Evolutionary conservation across 2,329 filamentous ascomycete species (phyloP).

Genomic region (Penicillium janthinellum): DNA sequence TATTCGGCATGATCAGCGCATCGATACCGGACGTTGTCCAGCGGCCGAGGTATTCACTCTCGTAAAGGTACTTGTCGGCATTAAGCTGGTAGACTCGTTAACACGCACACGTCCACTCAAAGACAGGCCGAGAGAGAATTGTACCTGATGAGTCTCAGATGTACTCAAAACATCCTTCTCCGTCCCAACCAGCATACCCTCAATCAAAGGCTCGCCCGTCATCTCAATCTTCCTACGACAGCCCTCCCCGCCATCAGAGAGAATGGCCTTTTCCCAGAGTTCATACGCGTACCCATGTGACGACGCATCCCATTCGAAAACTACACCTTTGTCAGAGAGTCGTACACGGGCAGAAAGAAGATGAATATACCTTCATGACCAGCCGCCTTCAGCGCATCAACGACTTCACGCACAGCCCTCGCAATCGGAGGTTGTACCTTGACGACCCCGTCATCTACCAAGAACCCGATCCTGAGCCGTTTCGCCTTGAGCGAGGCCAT

Average conservation of each 20-base stretch:
- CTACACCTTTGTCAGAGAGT: slow-evolving; percentile 8
- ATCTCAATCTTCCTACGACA: slow-evolving; percentile 32
- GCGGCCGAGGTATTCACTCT: slow-evolving; percentile 31
- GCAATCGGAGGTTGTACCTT: slow-evolving; percentile 62
- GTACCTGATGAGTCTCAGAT: slow-evolving; percentile 32
- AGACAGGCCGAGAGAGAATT: neutral
- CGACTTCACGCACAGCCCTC: slow-evolving; percentile 56
- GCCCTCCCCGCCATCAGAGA: slow-evolving; percentile 38
- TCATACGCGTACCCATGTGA: slow-evolving; percentile 32
- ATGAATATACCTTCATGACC: slow-evolving; percentile 52
- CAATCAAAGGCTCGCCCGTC: slow-evolving; percentile 37
- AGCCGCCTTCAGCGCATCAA: slow-evolving; percentile 60
- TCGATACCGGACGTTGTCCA: slow-evolving; percentile 36
- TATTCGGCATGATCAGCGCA: slow-evolving; percentile 37
- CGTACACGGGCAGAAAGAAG: no score
- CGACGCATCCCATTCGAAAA: slow-evolving; percentile 37
- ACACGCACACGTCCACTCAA: neutral
- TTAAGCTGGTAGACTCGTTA: slow-evolving; percentile 22
- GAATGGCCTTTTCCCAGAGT: slow-evolving; percentile 37
- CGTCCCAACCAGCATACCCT: slow-evolving; percentile 40
- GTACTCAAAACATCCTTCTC: slow-evolving; percentile 30
- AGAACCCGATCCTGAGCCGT: slow-evolving; percentile 62
- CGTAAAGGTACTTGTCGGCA: slow-evolving; percentile 33
- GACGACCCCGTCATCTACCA: slow-evolving; percentile 63
- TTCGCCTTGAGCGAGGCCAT: slow-evolving; percentile 27